Evolutionary conservation across 1,284 basidiomycete species (phyloP), one percentile per base, ranked within the genome.

Genomic region (Leccinum griseonigrum): DNA sequence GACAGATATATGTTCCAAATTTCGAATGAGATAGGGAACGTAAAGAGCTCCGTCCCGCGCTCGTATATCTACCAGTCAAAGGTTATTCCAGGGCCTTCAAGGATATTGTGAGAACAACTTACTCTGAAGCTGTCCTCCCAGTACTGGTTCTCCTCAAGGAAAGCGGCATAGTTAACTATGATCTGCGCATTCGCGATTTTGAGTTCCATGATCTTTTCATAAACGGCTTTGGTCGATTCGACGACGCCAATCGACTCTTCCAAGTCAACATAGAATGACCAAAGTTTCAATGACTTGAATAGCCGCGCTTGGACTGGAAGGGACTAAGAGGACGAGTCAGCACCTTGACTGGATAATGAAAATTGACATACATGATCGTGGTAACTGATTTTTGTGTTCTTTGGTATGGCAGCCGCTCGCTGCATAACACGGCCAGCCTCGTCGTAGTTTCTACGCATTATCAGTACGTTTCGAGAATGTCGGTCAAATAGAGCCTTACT

Each of bases 1-100:
- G 93, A 91, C 46, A 99, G 80, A 76, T 98, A 99, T 61, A 98
- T 97, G 74, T 99, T 99, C 97, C 97, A 99, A 66, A 99, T 88
- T 78, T 99, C 97, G 74, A 98, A 99, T 3, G 95, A 97, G 54
- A 99, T 88, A 0, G 97, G 97, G 82, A 95, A 99, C 7, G 95
- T 96, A 82, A 99, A 99, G 18, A 98, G 80, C 68, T 99, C 97
- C 9, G 97, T 94, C 51, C 97, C 97, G 53, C 97, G 88, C 75
- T 99, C 97, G 75, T 98, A 99, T 40, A 98, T 90, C 89, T 90
- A 59, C 13, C 40, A 32, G 18, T 14, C 46, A 26, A 59, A 40
- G 38, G 54, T 66, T 58, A 66, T 31, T 46, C 7, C 3, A 57
- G 16, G 54, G 38, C 4, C 2, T 48, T 26, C 22, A 51, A 26